Evolutionary conservation across 2,329 filamentous ascomycete species (phyloP).

Genomic region (Periconia digitata): DNA sequence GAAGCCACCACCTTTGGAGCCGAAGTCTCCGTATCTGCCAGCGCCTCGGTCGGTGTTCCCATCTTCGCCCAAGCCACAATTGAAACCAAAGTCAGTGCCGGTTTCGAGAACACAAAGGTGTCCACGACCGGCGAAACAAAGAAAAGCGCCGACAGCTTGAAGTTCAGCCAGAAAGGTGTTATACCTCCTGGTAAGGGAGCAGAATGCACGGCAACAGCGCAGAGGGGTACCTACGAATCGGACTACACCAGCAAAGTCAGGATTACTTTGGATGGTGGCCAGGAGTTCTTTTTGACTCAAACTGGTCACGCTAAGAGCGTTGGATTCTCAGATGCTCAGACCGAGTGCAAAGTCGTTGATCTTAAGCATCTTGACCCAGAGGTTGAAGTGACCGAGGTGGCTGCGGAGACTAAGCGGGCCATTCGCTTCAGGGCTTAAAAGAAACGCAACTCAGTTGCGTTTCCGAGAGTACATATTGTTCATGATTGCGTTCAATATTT

Average conservation of each 20-base stretch:
- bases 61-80: background rate
- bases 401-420: background rate
- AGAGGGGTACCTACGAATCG: background rate
- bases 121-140: background rate
- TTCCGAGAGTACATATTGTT: background rate
- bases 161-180: background rate
- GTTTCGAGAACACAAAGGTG: background rate
- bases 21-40: background rate
- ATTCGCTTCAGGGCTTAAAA: background rate
- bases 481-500: background rate
- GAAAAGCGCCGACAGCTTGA: background rate
- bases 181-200: background rate
- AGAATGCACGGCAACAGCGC: background rate
- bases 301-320: background rate
- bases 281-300: background rate
- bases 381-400: background rate
- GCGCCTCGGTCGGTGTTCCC: background rate
- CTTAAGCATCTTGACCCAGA: background rate
- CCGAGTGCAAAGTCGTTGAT: background rate
- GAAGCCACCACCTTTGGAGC: background rate
- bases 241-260: background rate
- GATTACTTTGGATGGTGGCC: background rate
- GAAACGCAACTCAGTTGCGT: background rate
- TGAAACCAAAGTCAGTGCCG: background rate
- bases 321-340: background rate